Percentiles rank a stretch among this genome's conserved stretches.
Conservation (phyloP, 345 rosid species). For the Crucihimalaya himalaica region DNA sequence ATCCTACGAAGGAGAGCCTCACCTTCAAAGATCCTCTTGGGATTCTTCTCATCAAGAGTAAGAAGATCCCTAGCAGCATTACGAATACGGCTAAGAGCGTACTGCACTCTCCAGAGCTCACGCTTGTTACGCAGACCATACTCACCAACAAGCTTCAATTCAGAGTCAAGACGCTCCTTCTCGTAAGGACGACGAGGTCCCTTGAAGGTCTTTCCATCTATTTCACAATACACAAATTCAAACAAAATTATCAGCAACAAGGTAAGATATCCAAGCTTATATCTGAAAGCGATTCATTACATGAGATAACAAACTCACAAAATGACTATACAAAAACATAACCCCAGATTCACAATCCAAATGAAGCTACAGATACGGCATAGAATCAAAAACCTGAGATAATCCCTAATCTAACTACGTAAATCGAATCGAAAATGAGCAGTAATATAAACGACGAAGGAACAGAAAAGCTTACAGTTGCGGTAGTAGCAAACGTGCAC, state of each 20-base stretch:
- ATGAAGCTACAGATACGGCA: background rate
- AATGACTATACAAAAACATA: background rate
- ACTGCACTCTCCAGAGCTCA: conserved; percentile 74
- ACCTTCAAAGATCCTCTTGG: conserved; percentile 62
- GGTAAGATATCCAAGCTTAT: background rate
- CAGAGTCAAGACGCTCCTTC: conserved; percentile 71
- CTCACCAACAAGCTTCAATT: conserved; percentile 65
- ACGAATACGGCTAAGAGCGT: conserved; percentile 59
- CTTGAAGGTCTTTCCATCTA: conserved; percentile 68
- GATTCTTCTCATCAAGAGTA: conserved; percentile 65
- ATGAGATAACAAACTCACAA: background rate
- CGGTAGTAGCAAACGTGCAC: conserved; percentile 60
- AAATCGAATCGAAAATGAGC: background rate
- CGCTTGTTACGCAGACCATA: conserved; percentile 67
- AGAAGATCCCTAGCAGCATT: conserved; percentile 64
- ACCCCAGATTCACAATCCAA: background rate
- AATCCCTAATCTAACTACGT: background rate
- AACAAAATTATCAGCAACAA: background rate
- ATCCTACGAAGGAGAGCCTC: conserved; percentile 63
- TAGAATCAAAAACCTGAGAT: background rate
- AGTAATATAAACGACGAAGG: background rate
- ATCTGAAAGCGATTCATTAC: background rate
- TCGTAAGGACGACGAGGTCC: conserved; percentile 67
- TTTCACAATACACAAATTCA: background rate
- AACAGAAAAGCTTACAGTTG: conserved; percentile 43